Base-by-base conservation (phyloP, 352 stramenopile species). In the Globisporangium polare region DNA sequence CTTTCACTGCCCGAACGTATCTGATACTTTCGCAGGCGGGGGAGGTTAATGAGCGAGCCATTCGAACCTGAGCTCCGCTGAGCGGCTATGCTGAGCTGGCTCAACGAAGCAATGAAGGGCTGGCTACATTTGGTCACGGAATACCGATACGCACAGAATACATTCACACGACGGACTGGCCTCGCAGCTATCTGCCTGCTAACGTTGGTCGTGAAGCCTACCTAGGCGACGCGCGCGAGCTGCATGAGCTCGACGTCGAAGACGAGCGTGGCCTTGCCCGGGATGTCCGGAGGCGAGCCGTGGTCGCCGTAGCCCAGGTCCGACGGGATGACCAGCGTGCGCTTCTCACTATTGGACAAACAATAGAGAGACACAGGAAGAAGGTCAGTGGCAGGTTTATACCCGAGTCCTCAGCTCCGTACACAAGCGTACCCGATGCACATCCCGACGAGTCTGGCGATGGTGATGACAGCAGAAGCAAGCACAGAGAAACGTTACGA, bases 201-300 rank as follows among this genome's bases (percentile, higher is more conserved):
- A n/a, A n/a, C n/a, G n/a, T n/a, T n/a, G n/a, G n/a, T n/a, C n/a
- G n/a, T n/a, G n/a, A n/a, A n/a, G n/a, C n/a, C n/a, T n/a, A n/a
- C n/a, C 29, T 33, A 33, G 29, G 29, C 29, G 29, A 33, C 67
- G 71, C 82, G 80, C 73, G 86, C 91, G 68, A 99, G 97, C 65
- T 98, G 83, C 57, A 99, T 78, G 60, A 99, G 89, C 80, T 99
- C 96, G 55, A 99, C 95, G 64, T 95, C 90, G 72, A 99, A 99
- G 39, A 99, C 88, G 35, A 99, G 83, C 51, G 95, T 97, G 17
- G 94, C 89, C 65, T 92, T 92, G 60, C 75, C 93, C 12, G 89
- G 89, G 73, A 99, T 99, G 72, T 94, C 97, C 10, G 83, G 89
- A 45, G 87, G 89, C 35, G 86, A 91, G 29, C 96, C 96, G 52